Evolutionary conservation across 2,329 filamentous ascomycete genomes (phyloP).

Genomic region (Aspergillus caelatus): DNA sequence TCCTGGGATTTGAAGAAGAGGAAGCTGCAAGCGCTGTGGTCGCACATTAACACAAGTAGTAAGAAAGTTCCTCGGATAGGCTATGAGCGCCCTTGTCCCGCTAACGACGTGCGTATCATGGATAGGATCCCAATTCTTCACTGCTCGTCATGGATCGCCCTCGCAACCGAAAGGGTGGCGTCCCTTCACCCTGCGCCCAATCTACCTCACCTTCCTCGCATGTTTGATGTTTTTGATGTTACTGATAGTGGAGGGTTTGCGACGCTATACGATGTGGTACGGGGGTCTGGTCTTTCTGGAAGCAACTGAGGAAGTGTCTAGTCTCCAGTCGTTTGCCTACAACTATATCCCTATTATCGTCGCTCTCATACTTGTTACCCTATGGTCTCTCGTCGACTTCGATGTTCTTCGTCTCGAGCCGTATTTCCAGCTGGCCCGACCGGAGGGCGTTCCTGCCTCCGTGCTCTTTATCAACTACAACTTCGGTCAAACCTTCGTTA

Average conservation of each 20-base stretch:
- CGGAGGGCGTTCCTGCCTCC: constrained; percentile 35
- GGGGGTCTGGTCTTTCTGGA: constrained; percentile 34
- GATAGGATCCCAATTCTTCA: neutral
- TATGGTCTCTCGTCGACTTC: constrained; percentile 54
- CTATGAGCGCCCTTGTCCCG: neutral
- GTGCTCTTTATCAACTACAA: constrained; percentile 42
- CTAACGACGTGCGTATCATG: neutral
- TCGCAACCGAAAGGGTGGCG: constrained; percentile 30
- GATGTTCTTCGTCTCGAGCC: constrained; percentile 55
- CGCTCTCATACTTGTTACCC: constrained; percentile 49
- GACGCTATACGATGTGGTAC: constrained; percentile 31
- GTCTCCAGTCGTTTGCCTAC: constrained; percentile 35
- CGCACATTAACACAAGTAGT: constrained; percentile 16
- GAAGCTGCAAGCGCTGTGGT: constrained; percentile 19
- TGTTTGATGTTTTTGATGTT: constrained; percentile 29
- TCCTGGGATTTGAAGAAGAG: constrained; percentile 16
- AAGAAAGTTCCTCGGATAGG: neutral
- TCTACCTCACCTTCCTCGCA: constrained; percentile 28
- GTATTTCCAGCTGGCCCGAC: constrained; percentile 46
- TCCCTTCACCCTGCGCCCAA: constrained; percentile 35
- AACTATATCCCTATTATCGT: constrained; percentile 48
- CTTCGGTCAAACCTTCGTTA: constrained; percentile 39
- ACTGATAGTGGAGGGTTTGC: constrained; percentile 30
- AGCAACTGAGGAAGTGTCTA: constrained; percentile 32
- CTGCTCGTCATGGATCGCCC: neutral